Evolutionary conservation across 2,329 filamentous ascomycete genomes (phyloP), one percentile per base, ranked within the genome.

Genomic region (Blastomyces silverae): DNA sequence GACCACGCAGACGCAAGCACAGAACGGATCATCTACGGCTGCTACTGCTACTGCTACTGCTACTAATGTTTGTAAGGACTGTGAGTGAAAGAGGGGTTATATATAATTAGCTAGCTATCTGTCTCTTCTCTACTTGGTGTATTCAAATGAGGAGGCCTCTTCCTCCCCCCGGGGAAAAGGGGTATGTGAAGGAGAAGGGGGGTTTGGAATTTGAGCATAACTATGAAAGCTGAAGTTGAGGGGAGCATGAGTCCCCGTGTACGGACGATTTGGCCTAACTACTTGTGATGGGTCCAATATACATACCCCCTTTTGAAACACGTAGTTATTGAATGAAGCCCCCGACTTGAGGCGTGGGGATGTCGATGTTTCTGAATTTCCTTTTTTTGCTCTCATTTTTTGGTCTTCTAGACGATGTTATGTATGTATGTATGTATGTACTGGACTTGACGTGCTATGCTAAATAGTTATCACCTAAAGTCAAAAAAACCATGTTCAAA

Each of bases 31-130:
- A 17, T 13, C 44, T 25, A 22, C 55, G 3, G 5, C 56, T 46
- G 20, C 25, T 37, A 34, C 53, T 0, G 20, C 56, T 20, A n/a
- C 25, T 22, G 28, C 61, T 44, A 28, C 56, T 20, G n/a, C 25
- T 22, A 44, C 61, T 44, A 28, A 28, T 28, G 46, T 37, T 13
- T 64, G 63, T 53, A 46, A 53, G 31, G 63, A 64, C 42, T 64
- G 63, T 53, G 37, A 39, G 25, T 64, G 28, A 28, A 3, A 28
- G 28, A 3, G 28, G 4, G 28, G 28, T 28, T 28, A 3, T 2
- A 2, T 28, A 28, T 28, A 28, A 2, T 2, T 2, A 28, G 28
- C 28, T 28, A 8, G 3, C 31, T 34, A 34, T 34, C 3, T 34
- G 31, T 34, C 31, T 34, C 31, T 34, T 34, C 31, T 34, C 31